Conservation (phyloP, 192 early-diverging fungal species). For the Coemansia sp. region DNA sequence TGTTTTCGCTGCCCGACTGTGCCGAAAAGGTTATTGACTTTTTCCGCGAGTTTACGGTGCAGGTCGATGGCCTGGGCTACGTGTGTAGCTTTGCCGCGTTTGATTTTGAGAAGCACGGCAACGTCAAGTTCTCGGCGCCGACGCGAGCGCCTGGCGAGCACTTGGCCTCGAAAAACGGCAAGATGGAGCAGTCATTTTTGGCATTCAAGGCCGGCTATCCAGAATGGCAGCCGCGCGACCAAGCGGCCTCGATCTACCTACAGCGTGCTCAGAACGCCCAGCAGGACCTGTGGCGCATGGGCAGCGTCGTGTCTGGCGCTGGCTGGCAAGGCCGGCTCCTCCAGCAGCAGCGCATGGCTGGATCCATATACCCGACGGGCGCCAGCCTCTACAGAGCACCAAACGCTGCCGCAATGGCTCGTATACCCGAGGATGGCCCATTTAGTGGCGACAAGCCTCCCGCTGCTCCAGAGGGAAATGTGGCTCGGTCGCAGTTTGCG, state of each 20-base stretch:
- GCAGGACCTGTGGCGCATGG: conserved; percentile 53
- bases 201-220: conserved; percentile 96
- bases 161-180: conserved; percentile 82
- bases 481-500: conserved; percentile 40
- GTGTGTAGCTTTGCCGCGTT: conserved; percentile 98
- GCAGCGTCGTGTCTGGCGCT: conserved; percentile 5
- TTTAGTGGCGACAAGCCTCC: background rate
- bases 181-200: conserved; percentile 98
- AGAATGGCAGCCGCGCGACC: conserved; percentile 87
- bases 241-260: conserved; percentile 79
- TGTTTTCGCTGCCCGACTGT: conserved; percentile 73
- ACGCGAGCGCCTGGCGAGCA: conserved; percentile 61
- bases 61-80: conserved; percentile 88
- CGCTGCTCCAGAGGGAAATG: background rate
- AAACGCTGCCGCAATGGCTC: conserved; percentile 3
- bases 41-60: conserved; percentile 93
- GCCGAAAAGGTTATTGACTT: conserved; percentile 88
- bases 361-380: conserved; percentile 50
- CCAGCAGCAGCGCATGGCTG: conserved; percentile 53
- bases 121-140: conserved; percentile 84
- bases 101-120: conserved; percentile 91
- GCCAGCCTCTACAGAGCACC: conserved; percentile 41
- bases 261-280: conserved; percentile 59
- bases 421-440: conserved; percentile 13
- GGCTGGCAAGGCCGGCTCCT: conserved; percentile 55